Conservation (phyloP, 495 filamentous ascomycete genomes). For the Aspergillus nanangensis region DNA sequence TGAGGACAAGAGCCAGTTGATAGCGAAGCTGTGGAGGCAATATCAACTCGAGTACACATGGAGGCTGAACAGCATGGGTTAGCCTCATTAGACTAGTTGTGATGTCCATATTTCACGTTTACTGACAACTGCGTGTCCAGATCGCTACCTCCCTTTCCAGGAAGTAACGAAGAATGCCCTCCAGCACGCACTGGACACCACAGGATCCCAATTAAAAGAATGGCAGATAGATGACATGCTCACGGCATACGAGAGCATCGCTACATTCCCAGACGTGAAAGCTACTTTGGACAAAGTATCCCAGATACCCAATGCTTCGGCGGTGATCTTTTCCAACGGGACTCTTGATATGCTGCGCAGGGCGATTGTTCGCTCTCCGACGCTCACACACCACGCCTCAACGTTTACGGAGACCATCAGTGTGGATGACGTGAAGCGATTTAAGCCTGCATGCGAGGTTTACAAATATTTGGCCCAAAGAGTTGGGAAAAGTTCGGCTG, state of each 20-base stretch:
- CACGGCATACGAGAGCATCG: constrained; percentile 63
- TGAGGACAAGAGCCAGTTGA: constrained; percentile 46
- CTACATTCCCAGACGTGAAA: constrained; percentile 65
- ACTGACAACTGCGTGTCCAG: constrained; percentile 24
- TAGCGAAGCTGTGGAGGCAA: constrained; percentile 55
- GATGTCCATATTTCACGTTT: background rate
- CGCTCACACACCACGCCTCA: constrained; percentile 44
- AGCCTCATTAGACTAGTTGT: constrained; percentile 1
- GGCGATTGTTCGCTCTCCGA: constrained; percentile 52
- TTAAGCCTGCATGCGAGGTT: constrained; percentile 64
- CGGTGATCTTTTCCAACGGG: constrained; percentile 76
- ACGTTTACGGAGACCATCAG: constrained; percentile 56
- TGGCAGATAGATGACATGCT: constrained; percentile 47
- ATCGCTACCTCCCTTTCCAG: constrained; percentile 59
- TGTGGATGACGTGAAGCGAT: constrained; percentile 56
- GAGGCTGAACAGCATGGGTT: constrained; percentile 78
- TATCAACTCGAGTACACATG: constrained; percentile 82
- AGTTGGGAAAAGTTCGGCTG: constrained; percentile 40
- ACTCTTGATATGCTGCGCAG: constrained; percentile 58
- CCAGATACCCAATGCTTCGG: constrained; percentile 31
- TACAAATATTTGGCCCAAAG: constrained; percentile 58
- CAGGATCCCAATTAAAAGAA: constrained; percentile 37
- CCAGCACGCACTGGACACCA: constrained; percentile 56
- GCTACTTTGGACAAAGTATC: constrained; percentile 44
- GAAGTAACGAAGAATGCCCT: constrained; percentile 62